Base-by-base conservation (phyloP, 176 grass and related monocot genomes). In the Musa itinerans region DNA sequence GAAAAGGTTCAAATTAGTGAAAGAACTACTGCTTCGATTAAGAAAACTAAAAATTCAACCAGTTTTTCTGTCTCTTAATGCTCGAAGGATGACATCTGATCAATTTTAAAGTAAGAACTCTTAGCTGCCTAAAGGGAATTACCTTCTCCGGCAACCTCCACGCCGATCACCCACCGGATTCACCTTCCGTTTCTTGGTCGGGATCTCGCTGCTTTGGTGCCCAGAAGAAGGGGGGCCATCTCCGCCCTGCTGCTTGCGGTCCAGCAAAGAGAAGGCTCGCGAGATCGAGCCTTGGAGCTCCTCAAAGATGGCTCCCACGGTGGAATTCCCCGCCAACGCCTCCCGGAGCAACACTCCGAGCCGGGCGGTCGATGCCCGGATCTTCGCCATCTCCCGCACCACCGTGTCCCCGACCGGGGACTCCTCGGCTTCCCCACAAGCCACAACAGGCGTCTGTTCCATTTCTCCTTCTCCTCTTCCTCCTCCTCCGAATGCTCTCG, bases 181-280 rank as follows among this genome's bases (percentile, higher is more conserved):
- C 48, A 20, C 15, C 83, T 92, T 89, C 58, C 92, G 82, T 81
- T 96, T 96, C 14, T 63, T 73, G 72, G 65, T 81, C 23, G 85
- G 86, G 85, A 86, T 69, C 64, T 89, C 85, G 64, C 85, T 84
- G 48, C 70, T 78, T 11, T 15, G 72, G 74, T 89, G 81, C 29
- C 62, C 81, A 9, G 69, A 68, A 54, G 50, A 72, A 51, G 70
- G 70, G 9, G 70, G 53, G 1, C 70, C 70, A 8, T 16, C 23
- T 21, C 19, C n/a, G 1, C 13, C 71, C 1, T 8, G 16, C 8
- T 2, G 9, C 2, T 10, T 21, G 0, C 52, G 7, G n/a, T 25
- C 21, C 71, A 54, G 11, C 21, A 73, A 11, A 11, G 43, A 8
- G 8, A n/a, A 50, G 43, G 68, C 22, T 54, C 71, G 17, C 10